Evolutionary conservation across 164 flowering plant species (phyloP), one percentile per base, ranked within the genome.

Genomic region (Vitis amurensis): DNA sequence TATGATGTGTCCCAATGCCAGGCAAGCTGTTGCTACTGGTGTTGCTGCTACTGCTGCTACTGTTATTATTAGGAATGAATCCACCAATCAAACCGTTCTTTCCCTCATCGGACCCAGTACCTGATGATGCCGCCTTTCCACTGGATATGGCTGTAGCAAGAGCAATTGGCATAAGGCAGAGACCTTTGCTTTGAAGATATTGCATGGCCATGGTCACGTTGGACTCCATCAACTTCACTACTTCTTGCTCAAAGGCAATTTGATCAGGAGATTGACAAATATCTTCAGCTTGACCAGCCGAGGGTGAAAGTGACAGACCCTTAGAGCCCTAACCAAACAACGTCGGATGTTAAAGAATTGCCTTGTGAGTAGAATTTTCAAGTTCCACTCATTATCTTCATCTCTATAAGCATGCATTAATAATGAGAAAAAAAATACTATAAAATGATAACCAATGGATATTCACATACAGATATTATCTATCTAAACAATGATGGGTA

Each of bases 81-180:
- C 55, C 15, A 10, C 50, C 55, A 12, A 13, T 52, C 16, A 19
- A 17, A 23, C 68, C 27, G 50, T 57, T 73, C 59, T 67, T 66
- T 31, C 44, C 44, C 8, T 72, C 68, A 4, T 64, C 72, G 11
- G 64, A 68, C 52, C 7, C 44, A 23, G 11, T 4, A 23, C 59
- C 49, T n/a, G 68, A 19, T 29, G 67, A 31, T 56, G 71, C 68
- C 15, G 47, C 19, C n/a, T 63, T 74, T 51, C 61, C 74, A 19
- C 19, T 63, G 48, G 79, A 73, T 27, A 77, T 64, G 64, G 79
- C 73, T 1, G 73, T 17, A 49, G 76, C 79, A 50, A 72, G 73
- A 55, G 79, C 65, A 61, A 77, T 57, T 9, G 79, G 79, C 73
- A 77, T 73, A 49, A 77, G 73, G 61, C 79, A 77, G 30, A 77